Evolutionary conservation across 1,139 yeast genomes (phyloP), one percentile per base, ranked within the genome.

Genomic region (Suhomyces chickasaworum): DNA sequence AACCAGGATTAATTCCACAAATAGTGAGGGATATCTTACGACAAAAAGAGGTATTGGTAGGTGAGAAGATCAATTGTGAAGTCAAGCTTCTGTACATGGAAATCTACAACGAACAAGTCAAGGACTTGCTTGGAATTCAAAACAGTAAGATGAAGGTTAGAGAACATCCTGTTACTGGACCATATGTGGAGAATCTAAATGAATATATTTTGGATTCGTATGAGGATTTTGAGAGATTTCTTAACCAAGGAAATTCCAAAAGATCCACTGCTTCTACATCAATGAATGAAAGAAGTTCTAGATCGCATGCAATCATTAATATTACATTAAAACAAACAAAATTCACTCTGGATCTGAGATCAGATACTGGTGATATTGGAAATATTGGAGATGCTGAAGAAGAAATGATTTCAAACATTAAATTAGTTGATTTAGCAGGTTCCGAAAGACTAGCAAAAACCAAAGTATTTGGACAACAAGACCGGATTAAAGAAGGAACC

Each of bases 401-500:
- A 54, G 77, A 82, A 35, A 66, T 72, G 55, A 56, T 71, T 2
- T 84, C 93, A 1, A 78, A 81, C 50, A 72, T 87, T 34, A 76
- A 88, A 49, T 70, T 87, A 27, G 93, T 87, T 1, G 95, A 87
- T 65, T 68, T 87, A 55, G 96, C 96, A 0, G 96, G 96, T 0
- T 84, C 91, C 0, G 96, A 87, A 59, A 69, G 93, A 48, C 80
- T 85, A 7, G 63, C 70, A 16, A 75, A 83, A 16, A 80, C 89
- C 0, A 87, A 87, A 22, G 77, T 86, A 1, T 78, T 76, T 20
- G 89, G 88, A 2, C 76, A 71, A 42, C 68, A 65, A 20, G 78
- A 77, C 10, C 68, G 95, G 42, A 72, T 86, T 45, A 77, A 82
- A 53, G 96, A 88, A 61, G 95, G 95, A 1, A 73, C 83, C 4